These are phyloP conservation scores for Centrapalus pauciflorus DNA, from an alignment of 129 eudicot species.

Conservation along the genomic window DNA sequence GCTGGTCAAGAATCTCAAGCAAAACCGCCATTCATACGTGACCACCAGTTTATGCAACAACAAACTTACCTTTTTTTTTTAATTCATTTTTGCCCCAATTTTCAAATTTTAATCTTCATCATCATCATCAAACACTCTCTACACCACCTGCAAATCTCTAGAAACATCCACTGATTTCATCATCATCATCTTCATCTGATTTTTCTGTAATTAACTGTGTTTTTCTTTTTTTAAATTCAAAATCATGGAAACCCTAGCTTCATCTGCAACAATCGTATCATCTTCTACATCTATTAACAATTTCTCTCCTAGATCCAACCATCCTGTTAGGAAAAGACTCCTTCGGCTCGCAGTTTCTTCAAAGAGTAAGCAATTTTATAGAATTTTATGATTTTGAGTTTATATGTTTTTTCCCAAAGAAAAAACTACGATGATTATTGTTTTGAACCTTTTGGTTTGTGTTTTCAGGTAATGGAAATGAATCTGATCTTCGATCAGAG, in stretches of 20 bases:
- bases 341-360: slow-evolving; percentile 47
- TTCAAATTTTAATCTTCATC: neutral
- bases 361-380: slow-evolving; percentile 33
- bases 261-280: slow-evolving; percentile 41
- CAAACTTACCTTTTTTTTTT: too few relatives aligned
- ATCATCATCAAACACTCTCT: neutral
- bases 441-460: too few relatives aligned
- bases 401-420: neutral
- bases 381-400: neutral
- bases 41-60: slow-evolving; percentile 3
- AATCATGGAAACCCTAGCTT: slow-evolving; percentile 52
- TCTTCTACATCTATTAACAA: slow-evolving; percentile 37
- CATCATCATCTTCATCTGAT: neutral
- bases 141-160: slow-evolving; percentile 9
- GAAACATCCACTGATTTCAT: slow-evolving; percentile 8
- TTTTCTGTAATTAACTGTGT: neutral
- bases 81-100: neutral
- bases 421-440: neutral
- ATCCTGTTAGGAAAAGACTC: slow-evolving; percentile 32
- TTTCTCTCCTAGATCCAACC: slow-evolving; percentile 41
- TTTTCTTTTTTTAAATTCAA: neutral
- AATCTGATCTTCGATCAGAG: slow-evolving; percentile 49
- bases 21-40: slow-evolving; percentile 1
- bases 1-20: slow-evolving; percentile 21
- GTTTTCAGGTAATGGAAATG: slow-evolving; percentile 42